phyloP scores from a whole-genome alignment of 2,329 filamentous ascomycete species.

The Fusarium abutilonis region DNA sequence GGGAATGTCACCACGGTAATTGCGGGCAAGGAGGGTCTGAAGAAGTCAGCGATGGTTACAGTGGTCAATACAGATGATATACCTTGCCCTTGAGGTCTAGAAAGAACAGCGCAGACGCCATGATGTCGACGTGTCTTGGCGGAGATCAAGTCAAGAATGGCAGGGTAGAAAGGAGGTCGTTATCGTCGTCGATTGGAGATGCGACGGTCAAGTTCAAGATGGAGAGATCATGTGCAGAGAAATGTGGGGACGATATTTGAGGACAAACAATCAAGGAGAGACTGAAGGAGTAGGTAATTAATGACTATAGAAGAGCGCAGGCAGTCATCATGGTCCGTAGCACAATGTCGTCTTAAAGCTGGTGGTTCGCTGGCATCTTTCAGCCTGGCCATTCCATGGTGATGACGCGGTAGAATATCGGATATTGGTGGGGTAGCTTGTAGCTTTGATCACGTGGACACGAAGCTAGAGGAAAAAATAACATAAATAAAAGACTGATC shows the following conservation, averaged over 20 bases:
- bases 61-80: conserved; percentile 21
- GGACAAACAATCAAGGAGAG: conserved; percentile 14
- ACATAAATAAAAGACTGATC: conserved; percentile 21
- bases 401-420: conserved; percentile 41
- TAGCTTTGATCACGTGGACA: conserved; percentile 33
- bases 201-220: conserved; percentile 28
- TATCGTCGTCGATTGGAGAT: conserved; percentile 42
- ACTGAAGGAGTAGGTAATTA: conserved; percentile 17
- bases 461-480: background rate
- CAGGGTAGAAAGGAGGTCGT: conserved; percentile 44
- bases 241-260: conserved; percentile 10
- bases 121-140: conserved; percentile 56
- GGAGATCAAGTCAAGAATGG: conserved; percentile 17
- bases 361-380: conserved; percentile 44
- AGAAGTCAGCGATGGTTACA: conserved; percentile 10
- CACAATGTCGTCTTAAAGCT: conserved; percentile 29
- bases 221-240: conserved; percentile 31
- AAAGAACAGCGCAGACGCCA: conserved; percentile 99
- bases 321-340: conserved; percentile 41
- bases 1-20: conserved; percentile 97
- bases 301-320: conserved; percentile 38
- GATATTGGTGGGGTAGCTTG: conserved; percentile 40
- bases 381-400: conserved; percentile 38
- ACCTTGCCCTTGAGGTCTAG: conserved; percentile 99
- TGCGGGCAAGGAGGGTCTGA: conserved; percentile 96